phyloP scores from a whole-genome alignment of 2,329 filamentous ascomycete species.

The Neopestalotiopsis sp. region DNA sequence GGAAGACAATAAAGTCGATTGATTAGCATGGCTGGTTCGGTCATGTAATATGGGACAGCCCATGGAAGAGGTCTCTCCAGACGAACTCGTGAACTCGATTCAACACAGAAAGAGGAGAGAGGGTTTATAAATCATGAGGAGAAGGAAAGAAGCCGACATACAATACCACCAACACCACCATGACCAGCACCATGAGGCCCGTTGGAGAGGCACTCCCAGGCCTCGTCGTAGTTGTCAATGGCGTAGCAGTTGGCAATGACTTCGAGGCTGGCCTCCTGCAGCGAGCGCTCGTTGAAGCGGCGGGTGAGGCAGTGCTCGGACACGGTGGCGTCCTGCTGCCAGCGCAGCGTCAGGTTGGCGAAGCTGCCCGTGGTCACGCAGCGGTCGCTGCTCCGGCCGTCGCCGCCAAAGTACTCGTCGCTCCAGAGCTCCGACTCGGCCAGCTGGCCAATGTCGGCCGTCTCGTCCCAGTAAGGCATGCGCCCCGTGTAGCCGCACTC shows the following conservation, averaged over 20 bases:
- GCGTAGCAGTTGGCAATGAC: background rate
- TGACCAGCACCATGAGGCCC: constrained; percentile 23
- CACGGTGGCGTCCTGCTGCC: constrained; percentile 4
- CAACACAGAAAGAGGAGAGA: too few relatives aligned
- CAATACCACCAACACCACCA: constrained; percentile 26
- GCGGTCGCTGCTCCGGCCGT: background rate
- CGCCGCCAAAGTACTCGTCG: constrained; percentile 12
- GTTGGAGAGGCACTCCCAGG: constrained; percentile 9
- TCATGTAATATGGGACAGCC: too few relatives aligned
- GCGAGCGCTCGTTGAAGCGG: constrained; percentile 3
- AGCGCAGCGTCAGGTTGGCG: constrained; percentile 12
- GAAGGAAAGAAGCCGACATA: background rate
- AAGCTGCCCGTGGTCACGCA: constrained; percentile 1
- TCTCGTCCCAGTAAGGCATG: constrained; percentile 23
- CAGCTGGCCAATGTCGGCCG: background rate
- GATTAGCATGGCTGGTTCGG: constrained; percentile 15
- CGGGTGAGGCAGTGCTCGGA: constrained; percentile 13
- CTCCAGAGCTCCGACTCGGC: background rate
- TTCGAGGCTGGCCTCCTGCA: background rate
- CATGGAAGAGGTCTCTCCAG: too few relatives aligned
- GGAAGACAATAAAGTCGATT: too few relatives aligned
- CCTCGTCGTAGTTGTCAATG: background rate
- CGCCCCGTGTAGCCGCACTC: constrained; percentile 26
- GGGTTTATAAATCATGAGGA: too few relatives aligned
- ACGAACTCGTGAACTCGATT: too few relatives aligned